Evolutionary conservation across 371 early-diverging fungal species (phyloP).

Genomic region (Amoeboaphelidium protococcarum): DNA sequence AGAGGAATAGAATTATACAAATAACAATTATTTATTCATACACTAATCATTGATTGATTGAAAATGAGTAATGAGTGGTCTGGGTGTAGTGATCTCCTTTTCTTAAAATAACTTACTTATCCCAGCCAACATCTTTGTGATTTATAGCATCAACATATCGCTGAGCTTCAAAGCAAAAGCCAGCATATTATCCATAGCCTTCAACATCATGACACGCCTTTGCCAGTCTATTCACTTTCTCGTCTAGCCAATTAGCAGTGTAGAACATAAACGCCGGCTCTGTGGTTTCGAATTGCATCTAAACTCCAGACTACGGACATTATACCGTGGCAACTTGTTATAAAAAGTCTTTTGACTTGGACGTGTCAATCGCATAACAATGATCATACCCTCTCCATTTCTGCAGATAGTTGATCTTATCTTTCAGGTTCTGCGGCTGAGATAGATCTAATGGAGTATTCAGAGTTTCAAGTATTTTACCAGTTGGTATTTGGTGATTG

Average conservation of each 20-base stretch:
- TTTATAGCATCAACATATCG: constrained; percentile 38
- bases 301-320: constrained; percentile 29
- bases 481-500: constrained; percentile 30
- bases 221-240: constrained; percentile 13
- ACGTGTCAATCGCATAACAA: constrained; percentile 22
- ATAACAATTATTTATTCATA: too few relatives aligned
- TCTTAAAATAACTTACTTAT: constrained; percentile 5
- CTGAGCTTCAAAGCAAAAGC: constrained; percentile 35
- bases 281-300: constrained; percentile 24
- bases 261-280: constrained; percentile 50
- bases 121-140: constrained; percentile 5
- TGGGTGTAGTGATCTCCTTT: constrained; percentile 7
- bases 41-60: too few relatives aligned
- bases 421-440: constrained; percentile 12
- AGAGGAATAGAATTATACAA: too few relatives aligned
- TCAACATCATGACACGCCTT: constrained; percentile 2
- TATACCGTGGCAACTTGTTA: background rate
- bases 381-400: constrained; percentile 29
- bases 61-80: constrained; percentile 5
- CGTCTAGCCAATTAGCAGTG: constrained; percentile 32
- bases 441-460: constrained; percentile 16
- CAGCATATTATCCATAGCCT: constrained; percentile 19
- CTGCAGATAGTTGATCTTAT: constrained; percentile 9
- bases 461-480: constrained; percentile 27
- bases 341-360: constrained; percentile 4